Base-by-base conservation (phyloP, 2,329 filamentous ascomycete species). In the Trichoderma asperellum region DNA sequence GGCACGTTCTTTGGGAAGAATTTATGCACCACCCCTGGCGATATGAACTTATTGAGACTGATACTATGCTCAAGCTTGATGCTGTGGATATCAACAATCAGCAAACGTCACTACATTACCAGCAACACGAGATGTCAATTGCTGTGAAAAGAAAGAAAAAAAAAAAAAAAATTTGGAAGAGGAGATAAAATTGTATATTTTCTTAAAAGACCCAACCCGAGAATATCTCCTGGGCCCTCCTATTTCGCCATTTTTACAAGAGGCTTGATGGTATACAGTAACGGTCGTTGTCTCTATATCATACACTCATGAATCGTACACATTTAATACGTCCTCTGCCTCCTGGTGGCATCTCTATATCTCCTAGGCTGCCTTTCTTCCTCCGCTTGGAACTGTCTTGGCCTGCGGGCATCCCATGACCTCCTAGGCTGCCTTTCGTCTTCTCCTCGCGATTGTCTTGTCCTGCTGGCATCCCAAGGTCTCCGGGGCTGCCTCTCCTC, bases 281-380 rank as follows among this genome's bases (percentile, higher is more conserved):
- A 1, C 16, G 37, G 18, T 34, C 52, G 11, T 35, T 55, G 27
- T n/a, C 40, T 52, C 21, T 53, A 21, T 52, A 59, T 60, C 40
- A 59, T 68, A 60, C 56, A 59, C 56, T 53, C 64, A 24, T 52
- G 16, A 66, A 49, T 57, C 27, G 29, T 49, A 66, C 53, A 57
- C 49, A 3, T 27, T 56, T 18, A n/a, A 40, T 40, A 24, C 14
- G 12, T 11, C 21, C 7, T 63, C 47, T 63, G 35, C 47, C 60
- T n/a, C 21, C 21, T 27, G 32, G 29, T 40, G 21, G 56, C 56
- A 27, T 24, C 34, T 10, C 56, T 21, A 29, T 10, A 5, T 21
- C 56, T 59, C 34, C 47, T 49, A 12, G 47, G 47, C 47, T 12
- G n/a, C 10, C 47, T 49, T 21, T 49, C 47, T 2, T 49, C 47